Percentiles rank a stretch among this genome's conserved stretches.
Conservation (phyloP, 2,329 filamentous ascomycete species). For the Venturia aucupariae region DNA sequence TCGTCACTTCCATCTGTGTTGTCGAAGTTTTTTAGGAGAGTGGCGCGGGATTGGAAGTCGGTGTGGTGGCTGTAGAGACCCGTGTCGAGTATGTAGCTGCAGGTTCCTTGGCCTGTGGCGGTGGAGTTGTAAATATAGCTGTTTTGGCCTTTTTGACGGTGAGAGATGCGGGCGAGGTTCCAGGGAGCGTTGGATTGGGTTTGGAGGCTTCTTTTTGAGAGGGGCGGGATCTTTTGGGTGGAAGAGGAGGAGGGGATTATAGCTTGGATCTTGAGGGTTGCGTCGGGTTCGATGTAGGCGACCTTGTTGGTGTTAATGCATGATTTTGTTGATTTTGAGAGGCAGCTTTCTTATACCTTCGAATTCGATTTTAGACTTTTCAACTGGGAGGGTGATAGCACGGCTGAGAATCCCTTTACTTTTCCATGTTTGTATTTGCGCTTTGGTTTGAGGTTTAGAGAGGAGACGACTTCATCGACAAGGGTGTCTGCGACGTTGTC, state of each 20-base stretch:
- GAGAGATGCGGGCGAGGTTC: constrained; percentile 33
- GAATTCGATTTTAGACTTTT: constrained; percentile 23
- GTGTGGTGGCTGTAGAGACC: constrained; percentile 49
- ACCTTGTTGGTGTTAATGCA: background rate
- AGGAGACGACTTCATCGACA: background rate
- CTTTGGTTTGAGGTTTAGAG: constrained; percentile 19
- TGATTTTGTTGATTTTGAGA: background rate
- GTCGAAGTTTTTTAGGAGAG: constrained; percentile 24
- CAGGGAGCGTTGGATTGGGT: constrained; percentile 31
- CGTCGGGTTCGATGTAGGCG: constrained; percentile 6
- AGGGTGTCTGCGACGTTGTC: background rate
- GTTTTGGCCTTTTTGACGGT: constrained; percentile 23
- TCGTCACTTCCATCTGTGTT: constrained; percentile 17
- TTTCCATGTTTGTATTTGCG: constrained; percentile 30
- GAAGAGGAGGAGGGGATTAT: constrained; percentile 13
- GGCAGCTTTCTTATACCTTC: constrained; percentile 20
- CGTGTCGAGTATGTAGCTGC: constrained; percentile 56
- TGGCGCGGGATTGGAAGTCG: constrained; percentile 30
- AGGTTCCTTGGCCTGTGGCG: constrained; percentile 30
- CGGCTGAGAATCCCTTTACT: constrained; percentile 32
- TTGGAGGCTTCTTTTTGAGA: background rate
- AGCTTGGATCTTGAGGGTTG: background rate
- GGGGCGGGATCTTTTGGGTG: background rate
- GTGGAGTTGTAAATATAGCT: constrained; percentile 31
- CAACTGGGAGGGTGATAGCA: constrained; percentile 25